These are phyloP conservation scores for Tetradesmus obliquus DNA, from an alignment of 139 green algal genomes.

Conservation along the genomic window DNA sequence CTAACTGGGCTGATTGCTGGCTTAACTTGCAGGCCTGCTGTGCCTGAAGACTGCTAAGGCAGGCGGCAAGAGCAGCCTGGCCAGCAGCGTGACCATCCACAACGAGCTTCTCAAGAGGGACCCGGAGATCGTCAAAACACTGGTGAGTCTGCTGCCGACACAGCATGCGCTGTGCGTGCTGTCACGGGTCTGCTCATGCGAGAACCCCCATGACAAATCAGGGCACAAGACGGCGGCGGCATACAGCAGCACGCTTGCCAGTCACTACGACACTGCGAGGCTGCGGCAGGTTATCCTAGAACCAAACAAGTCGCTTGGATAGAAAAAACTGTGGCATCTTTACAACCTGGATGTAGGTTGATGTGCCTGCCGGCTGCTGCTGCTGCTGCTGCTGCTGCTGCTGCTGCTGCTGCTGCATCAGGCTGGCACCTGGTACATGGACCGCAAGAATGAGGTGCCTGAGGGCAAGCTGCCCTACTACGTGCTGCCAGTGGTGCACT, in stretches of 20 bases:
- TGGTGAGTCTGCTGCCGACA: conserved; percentile 37
- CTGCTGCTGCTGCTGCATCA: conserved; percentile 30
- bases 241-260: no score
- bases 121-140: conserved; percentile 51
- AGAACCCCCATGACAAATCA: neutral
- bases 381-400: neutral
- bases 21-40: conserved; percentile 51
- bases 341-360: neutral
- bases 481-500: conserved; percentile 65
- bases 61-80: conserved; percentile 55
- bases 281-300: no score
- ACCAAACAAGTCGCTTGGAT: no score
- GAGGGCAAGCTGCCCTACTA: conserved; percentile 59
- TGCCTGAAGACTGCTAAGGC: conserved; percentile 61
- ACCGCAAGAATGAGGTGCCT: conserved; percentile 74
- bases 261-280: no score
- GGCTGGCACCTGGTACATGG: conserved; percentile 65
- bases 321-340: no score
- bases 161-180: neutral
- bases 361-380: neutral
- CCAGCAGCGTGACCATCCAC: conserved; percentile 56
- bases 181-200: neutral
- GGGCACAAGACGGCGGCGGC: no score
- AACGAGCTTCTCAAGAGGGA: conserved; percentile 62
- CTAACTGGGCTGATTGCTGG: neutral